These are phyloP conservation scores for Bromus sterilis DNA, from an alignment of 176 grass and related monocot species.

Conservation along the genomic window DNA sequence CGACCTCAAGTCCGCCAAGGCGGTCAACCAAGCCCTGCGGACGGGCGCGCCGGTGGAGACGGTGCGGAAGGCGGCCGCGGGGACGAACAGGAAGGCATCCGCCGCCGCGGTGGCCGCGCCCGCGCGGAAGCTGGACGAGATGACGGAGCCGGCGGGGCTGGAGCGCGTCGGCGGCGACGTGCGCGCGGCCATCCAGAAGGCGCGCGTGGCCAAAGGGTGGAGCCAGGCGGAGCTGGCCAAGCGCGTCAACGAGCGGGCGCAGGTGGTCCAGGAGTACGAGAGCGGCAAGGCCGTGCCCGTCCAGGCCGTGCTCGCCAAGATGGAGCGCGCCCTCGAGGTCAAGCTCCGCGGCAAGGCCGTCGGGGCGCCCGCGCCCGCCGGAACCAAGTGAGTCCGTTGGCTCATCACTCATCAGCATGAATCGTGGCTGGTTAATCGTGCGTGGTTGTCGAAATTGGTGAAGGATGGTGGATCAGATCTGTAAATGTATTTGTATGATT, in stretches of 20 bases:
- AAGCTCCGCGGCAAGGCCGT: slow-evolving; percentile 72
- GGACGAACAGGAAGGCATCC: slow-evolving; percentile 41
- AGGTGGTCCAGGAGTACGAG: slow-evolving; percentile 94
- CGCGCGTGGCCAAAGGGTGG: slow-evolving; percentile 67
- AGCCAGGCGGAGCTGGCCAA: slow-evolving; percentile 91
- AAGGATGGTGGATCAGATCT: no score
- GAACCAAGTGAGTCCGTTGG: slow-evolving; percentile 9
- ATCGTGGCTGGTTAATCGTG: not conserved
- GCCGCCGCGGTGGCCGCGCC: not conserved
- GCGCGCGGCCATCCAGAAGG: slow-evolving; percentile 61
- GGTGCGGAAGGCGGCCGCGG: slow-evolving; percentile 56
- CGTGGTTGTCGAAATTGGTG: no score
- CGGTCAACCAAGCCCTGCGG: slow-evolving; percentile 64
- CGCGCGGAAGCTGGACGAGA: slow-evolving; percentile 68
- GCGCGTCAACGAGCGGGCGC: slow-evolving; percentile 64
- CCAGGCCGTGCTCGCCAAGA: slow-evolving; percentile 77
- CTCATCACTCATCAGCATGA: no score
- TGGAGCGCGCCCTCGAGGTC: slow-evolving; percentile 77
- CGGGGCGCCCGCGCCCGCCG: slow-evolving; percentile 5
- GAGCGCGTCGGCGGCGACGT: slow-evolving; percentile 55
- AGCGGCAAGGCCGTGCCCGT: slow-evolving; percentile 63
- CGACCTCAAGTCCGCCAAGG: slow-evolving; percentile 64
- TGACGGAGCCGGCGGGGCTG: slow-evolving; percentile 61
- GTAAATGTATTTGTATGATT: no score
- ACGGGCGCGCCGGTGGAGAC: slow-evolving; percentile 59